Evolutionary conservation across 768 basidiomycete genomes (phyloP), one percentile per base, ranked within the genome.

Genomic region (Russula ochroleuca): DNA sequence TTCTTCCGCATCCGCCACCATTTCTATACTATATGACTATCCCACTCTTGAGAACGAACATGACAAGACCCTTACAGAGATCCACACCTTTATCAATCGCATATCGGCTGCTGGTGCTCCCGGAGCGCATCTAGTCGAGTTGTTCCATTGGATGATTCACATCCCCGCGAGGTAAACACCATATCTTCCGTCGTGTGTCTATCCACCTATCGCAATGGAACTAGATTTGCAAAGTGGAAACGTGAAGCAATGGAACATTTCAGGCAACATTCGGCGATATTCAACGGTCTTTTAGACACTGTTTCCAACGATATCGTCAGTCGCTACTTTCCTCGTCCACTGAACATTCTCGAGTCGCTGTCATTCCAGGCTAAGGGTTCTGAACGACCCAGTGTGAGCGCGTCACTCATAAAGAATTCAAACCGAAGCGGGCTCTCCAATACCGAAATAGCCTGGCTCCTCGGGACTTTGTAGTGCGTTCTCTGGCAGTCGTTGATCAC

Each of bases 71-170:
- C 5, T 65, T 11, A 50, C 35, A 33, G 25, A 23, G 14, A 61
- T 62, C 28, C 35, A 50, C 15, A 17, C 41, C 3, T 62, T 62
- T 23, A 13, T 55, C 19, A 28, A 19, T 9, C 43, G 38, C 14
- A 1, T 62, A 8, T 49, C 51, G 0, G 25, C 25, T 2, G 70
- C 70, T 10, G 35, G 41, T 19, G 19, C 63, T 1, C 67, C 67
- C 19, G 69, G 70, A 6, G 41, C 61, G 1, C 53, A 63, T 43
- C 55, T 70, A 37, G 70, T 69, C 51, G 68, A 70, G 13, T 59
- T 69, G 19, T 63, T 69, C 35, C 71, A 70, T 6, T 56, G 53
- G 41, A 69, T 70, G 62, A 40, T 56, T 9, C 33, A 23, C 23
- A 38, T 59, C 8, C 47, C 52, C 52, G 33, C 45, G 53, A 47